Evolutionary conservation across 352 stramenopile species (phyloP).

Genomic region (Phytophthora tentaculata): DNA sequence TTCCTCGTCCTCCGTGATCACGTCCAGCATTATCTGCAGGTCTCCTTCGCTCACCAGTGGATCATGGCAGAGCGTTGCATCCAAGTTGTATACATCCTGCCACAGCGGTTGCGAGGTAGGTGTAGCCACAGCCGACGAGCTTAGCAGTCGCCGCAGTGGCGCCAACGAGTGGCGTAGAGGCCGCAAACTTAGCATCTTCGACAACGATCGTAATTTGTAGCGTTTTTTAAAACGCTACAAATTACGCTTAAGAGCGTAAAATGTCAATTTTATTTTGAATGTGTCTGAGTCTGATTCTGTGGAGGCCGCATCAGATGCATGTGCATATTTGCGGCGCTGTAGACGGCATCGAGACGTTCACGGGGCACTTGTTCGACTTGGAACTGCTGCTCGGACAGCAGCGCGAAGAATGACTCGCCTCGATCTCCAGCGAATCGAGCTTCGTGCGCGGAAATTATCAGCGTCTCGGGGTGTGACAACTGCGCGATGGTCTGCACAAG

Average conservation of each 20-base stretch:
- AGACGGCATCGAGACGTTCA: conserved; percentile 45
- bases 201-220: too few relatives aligned
- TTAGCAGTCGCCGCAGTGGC: conserved; percentile 12
- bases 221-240: too few relatives aligned
- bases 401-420: conserved; percentile 54
- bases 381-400: conserved; percentile 38
- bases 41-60: conserved; percentile 62
- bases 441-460: conserved; percentile 58
- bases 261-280: conserved; percentile 7
- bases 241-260: too few relatives aligned
- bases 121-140: conserved; percentile 4
- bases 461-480: conserved; percentile 41
- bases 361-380: conserved; percentile 38
- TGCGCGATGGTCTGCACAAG: conserved; percentile 50
- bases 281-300: background rate
- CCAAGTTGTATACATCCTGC: conserved; percentile 50
- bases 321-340: conserved; percentile 52
- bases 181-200: conserved; percentile 20
- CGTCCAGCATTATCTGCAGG: conserved; percentile 67
- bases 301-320: conserved; percentile 46
- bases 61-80: conserved; percentile 65
- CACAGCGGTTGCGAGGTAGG: conserved; percentile 28
- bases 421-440: conserved; percentile 61
- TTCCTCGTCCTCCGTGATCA: conserved; percentile 83
- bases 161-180: conserved; percentile 14